A percentile compares a stretch with the other conserved stretches of the same genome.
phyloP scores from a whole-genome alignment of 208 protist species.

The Trypanosoma lewisi region DNA sequence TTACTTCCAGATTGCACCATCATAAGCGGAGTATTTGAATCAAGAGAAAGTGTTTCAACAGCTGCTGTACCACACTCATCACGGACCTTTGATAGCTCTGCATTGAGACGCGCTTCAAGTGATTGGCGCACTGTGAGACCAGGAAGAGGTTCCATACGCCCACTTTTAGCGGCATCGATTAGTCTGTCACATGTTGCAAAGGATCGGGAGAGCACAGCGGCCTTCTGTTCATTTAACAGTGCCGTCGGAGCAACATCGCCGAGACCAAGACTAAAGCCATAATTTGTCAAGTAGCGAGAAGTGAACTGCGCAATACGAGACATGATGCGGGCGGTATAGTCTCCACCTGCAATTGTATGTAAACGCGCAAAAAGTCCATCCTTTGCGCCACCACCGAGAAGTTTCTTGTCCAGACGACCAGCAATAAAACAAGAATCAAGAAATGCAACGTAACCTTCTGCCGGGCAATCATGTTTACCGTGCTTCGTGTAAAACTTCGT shows the following conservation, averaged over 20 bases:
- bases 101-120: conserved; percentile 95
- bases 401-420: conserved; percentile 97
- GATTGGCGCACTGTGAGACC: conserved; percentile 95
- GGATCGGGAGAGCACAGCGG: conserved; percentile 88
- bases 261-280: conserved; percentile 99
- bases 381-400: conserved; percentile 94
- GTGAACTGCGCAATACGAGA: conserved; percentile 94
- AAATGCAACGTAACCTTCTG: conserved; percentile 95
- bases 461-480: conserved; percentile 59
- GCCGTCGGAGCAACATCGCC: conserved; percentile 94
- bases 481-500: conserved; percentile 85
- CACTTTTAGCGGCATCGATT: conserved; percentile 92
- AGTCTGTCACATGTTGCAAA: conserved; percentile 91
- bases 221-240: conserved; percentile 88
- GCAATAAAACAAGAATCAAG: conserved; percentile 93
- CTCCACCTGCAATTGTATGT: conserved; percentile 77
- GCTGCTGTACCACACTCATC: conserved; percentile 96
- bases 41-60: conserved; percentile 90
- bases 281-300: conserved; percentile 92
- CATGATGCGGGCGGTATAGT: conserved; percentile 93
- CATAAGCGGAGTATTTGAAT: conserved; percentile 97
- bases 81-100: conserved; percentile 96
- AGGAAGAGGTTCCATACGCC: conserved; percentile 90
- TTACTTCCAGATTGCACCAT: conserved; percentile 98
- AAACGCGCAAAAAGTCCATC: conserved; percentile 96